phyloP scores from a whole-genome alignment of 1,284 basidiomycete species.

The Ceratobasidium sp. region DNA sequence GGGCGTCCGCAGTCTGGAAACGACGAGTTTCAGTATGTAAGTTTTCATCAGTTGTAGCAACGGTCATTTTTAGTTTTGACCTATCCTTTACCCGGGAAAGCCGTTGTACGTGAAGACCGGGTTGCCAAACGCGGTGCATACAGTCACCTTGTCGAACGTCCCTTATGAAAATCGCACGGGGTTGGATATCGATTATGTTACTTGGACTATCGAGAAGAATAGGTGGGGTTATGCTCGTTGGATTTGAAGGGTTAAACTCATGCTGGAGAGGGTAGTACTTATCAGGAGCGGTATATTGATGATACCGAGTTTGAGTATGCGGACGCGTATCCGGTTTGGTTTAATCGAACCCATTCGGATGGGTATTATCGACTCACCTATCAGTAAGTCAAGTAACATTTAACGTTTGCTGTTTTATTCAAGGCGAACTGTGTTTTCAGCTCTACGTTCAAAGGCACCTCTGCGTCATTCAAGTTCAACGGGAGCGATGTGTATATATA shows the following conservation, averaged over 20 bases:
- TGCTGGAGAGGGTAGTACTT: neutral
- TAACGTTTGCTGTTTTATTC: neutral
- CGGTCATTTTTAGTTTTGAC: neutral
- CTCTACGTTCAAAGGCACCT: neutral
- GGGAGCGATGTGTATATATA: constrained; percentile 26
- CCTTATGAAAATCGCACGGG: neutral
- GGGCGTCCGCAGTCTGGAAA: neutral
- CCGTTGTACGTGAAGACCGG: constrained; percentile 11
- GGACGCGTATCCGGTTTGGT: neutral
- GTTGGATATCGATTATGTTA: constrained; percentile 28
- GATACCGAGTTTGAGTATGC: constrained; percentile 27
- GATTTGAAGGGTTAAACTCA: neutral
- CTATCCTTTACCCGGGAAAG: neutral
- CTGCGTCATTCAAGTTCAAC: constrained; percentile 8
- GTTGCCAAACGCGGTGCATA: neutral
- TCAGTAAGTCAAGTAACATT: constrained; percentile 10
- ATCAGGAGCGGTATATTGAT: neutral
- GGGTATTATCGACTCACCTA: constrained; percentile 7
- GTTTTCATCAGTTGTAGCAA: neutral
- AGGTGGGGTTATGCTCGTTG: neutral
- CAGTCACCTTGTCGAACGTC: constrained; percentile 7
- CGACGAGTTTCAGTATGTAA: constrained; percentile 16
- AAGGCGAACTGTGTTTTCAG: neutral
- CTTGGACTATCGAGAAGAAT: constrained; percentile 5
- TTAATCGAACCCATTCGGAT: neutral